Evolutionary conservation across 495 filamentous ascomycete genomes (phyloP).

Genomic region (Penicillium bialowiezense): DNA sequence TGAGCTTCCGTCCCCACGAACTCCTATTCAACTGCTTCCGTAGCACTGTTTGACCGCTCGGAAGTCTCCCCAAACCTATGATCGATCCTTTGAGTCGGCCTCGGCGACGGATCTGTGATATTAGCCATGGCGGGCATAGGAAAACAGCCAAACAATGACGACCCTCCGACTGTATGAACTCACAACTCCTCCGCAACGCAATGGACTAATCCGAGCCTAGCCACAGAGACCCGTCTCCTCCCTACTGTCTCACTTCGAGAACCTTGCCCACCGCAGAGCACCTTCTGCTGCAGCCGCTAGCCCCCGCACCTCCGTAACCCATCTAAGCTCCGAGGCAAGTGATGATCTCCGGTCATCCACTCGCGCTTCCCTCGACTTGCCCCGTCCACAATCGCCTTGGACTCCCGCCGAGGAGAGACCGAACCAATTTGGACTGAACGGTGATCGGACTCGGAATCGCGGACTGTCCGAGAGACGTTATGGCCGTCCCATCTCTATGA

Average conservation of each 20-base stretch:
- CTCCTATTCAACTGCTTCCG: slow-evolving; percentile 1
- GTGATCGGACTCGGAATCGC: slow-evolving; percentile 27
- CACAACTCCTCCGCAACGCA: slow-evolving; percentile 12
- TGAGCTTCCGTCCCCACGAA: slow-evolving; percentile 5
- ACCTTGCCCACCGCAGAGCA: slow-evolving; percentile 59
- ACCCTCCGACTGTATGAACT: slow-evolving; percentile 45
- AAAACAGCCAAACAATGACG: slow-evolving; percentile 36
- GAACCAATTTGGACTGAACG: slow-evolving; percentile 20
- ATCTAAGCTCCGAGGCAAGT: slow-evolving; percentile 35
- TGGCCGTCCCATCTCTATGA: slow-evolving; percentile 50
- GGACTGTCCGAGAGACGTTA: slow-evolving; percentile 29
- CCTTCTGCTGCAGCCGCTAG: slow-evolving; percentile 28
- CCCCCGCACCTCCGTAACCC: slow-evolving; percentile 32
- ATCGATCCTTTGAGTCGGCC: slow-evolving; percentile 18
- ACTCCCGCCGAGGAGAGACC: slow-evolving; percentile 29
- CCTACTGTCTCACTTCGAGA: slow-evolving; percentile 88
- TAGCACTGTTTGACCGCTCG: not conserved
- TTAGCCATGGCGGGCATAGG: slow-evolving; percentile 41
- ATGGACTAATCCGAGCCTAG: slow-evolving; percentile 14
- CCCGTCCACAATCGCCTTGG: slow-evolving; percentile 44
- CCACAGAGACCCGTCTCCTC: slow-evolving; percentile 78
- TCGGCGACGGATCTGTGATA: slow-evolving; percentile 27
- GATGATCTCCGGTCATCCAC: slow-evolving; percentile 45
- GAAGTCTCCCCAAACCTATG: slow-evolving; percentile 29
- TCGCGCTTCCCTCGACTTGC: slow-evolving; percentile 53